Base-by-base conservation (phyloP, 805 yeast species). In the Maudiozyma serrabonitensis region DNA sequence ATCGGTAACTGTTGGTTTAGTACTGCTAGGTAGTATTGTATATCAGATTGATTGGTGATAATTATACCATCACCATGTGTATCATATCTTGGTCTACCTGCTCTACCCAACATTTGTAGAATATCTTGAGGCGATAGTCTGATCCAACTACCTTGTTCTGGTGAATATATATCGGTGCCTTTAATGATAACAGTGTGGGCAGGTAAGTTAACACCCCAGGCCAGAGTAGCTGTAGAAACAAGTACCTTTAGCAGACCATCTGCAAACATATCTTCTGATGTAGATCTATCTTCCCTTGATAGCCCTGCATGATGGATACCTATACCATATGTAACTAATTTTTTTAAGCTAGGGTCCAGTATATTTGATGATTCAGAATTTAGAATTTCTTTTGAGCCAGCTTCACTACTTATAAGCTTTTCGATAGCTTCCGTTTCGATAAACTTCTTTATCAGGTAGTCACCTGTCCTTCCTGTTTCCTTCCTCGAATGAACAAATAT, bases 181-280 rank as follows among this genome's bases (percentile, higher is more conserved):
- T 87, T 87, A 53, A 89, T 86, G 26, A 89, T 82, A 31, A 89
- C 97, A 0, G 96, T 87, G 60, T 90, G 96, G 0, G 96, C 96
- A 2, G 97, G 97, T 49, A 89, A 73, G 62, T 89, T 89, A 32
- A 89, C 96, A 75, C 97, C 97, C 97, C 97, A 89, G 0, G 97
- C 96, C 52, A 89, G 75, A 0, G 97, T 89, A 0, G 96, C 95
- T 2, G 97, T 89, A 0, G 95, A 87, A 0, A 90, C 90, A 50
- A 89, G 70, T 0, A 89, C 85, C 57, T 81, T 84, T n/a, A 87
- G 68, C 52, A 85, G 81, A 2, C 96, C 95, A 55, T 83, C 93
- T 0, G 95, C 93, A 70, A 89, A 89, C 40, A 87, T 69, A 60
- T 87, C 95, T 65, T 89, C 97, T 0, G 89, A 80, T 4, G 81